Evolutionary conservation across 192 early-diverging fungal genomes (phyloP).

Genomic region (Chytriomyces hyalinus): DNA sequence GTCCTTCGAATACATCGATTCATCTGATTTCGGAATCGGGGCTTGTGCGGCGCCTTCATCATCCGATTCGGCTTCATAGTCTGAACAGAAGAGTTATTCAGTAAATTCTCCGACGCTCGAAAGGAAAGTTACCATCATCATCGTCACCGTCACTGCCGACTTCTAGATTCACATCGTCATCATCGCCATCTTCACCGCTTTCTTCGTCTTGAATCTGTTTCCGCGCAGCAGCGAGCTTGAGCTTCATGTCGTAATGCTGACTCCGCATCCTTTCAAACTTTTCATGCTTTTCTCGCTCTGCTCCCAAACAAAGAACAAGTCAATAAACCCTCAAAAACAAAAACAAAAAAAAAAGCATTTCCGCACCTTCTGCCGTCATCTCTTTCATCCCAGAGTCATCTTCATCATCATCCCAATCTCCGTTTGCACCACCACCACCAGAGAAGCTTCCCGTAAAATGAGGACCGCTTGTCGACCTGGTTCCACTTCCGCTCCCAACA

Average conservation of each 20-base stretch:
- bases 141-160: conserved; percentile 45
- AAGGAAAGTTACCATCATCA: conserved; percentile 53
- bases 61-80: background rate
- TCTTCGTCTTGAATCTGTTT: conserved; percentile 31
- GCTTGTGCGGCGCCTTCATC: background rate
- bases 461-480: background rate
- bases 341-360: background rate
- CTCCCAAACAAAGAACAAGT: background rate
- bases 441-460: background rate
- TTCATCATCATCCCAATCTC: conserved; percentile 42
- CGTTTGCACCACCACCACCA: background rate
- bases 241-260: conserved; percentile 90
- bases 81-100: background rate
- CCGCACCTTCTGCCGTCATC: conserved; percentile 39
- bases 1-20: no score
- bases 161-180: background rate
- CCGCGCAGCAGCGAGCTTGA: conserved; percentile 59
- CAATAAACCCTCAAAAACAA: background rate
- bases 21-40: background rate
- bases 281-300: conserved; percentile 46
- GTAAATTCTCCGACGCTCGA: background rate
- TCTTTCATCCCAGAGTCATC: conserved; percentile 11
- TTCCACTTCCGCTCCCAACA: background rate
- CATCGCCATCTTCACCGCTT: conserved; percentile 57
- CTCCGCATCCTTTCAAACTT: conserved; percentile 79